phyloP scores from a whole-genome alignment of 495 filamentous ascomycete genomes.

The Aspergillus nidulans region DNA sequence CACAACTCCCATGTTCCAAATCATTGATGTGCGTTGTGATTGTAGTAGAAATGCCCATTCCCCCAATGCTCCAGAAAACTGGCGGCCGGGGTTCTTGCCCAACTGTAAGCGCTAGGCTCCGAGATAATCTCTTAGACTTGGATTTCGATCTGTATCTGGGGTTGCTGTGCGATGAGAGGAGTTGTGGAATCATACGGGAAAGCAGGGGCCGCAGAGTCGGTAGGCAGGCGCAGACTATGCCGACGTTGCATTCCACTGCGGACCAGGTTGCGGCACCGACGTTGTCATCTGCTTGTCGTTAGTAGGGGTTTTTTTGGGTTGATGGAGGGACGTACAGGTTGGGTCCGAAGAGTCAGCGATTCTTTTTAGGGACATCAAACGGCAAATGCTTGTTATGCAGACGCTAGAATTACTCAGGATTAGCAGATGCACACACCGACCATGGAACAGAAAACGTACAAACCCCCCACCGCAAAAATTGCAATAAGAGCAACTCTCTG shows the following conservation, averaged over 20 bases:
- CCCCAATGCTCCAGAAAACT: conserved; percentile 26
- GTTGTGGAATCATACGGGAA: conserved; percentile 30
- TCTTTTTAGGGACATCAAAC: conserved; percentile 33
- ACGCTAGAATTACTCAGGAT: conserved; percentile 26
- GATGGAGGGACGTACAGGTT: conserved; percentile 27
- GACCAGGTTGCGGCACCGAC: conserved; percentile 67
- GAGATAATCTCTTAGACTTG: conserved; percentile 12
- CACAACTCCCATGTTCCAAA: conserved; percentile 26
- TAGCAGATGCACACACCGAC: too few species aligned
- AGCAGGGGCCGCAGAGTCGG: conserved; percentile 82
- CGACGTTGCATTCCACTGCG: conserved; percentile 80
- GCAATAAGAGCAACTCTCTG: conserved; percentile 45
- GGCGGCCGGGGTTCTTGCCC: conserved; percentile 3
- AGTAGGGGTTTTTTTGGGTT: not conserved
- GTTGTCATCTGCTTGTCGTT: conserved; percentile 42
- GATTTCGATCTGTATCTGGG: not conserved
- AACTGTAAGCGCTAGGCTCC: conserved; percentile 8
- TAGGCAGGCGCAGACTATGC: conserved; percentile 86
- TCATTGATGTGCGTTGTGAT: conserved; percentile 30
- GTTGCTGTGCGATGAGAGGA: conserved; percentile 27
- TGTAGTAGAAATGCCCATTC: conserved; percentile 23
- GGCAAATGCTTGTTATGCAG: conserved; percentile 42
- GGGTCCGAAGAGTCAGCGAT: conserved; percentile 39
- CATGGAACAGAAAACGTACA: conserved; percentile 36
- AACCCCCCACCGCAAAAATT: conserved; percentile 49